Conservation (phyloP, 1,139 yeast genomes). For the Geotrichum macrosporum region DNA sequence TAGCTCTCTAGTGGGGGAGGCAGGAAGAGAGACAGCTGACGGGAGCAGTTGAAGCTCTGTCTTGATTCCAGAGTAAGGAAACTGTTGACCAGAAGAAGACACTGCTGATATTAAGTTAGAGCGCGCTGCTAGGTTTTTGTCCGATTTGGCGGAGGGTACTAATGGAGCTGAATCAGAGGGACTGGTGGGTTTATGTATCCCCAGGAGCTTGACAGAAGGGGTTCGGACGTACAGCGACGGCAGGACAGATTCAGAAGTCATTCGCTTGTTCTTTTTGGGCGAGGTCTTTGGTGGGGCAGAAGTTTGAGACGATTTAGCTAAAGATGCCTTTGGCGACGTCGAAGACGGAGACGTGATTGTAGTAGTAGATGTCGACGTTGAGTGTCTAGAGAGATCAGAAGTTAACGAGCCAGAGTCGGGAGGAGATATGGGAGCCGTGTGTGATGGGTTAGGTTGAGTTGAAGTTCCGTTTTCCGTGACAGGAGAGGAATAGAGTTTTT, state of each 20-base stretch:
- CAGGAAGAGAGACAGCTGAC: constrained; percentile 7
- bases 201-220: constrained; percentile 12
- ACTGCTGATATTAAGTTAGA: too few relatives aligned
- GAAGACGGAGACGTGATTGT: constrained; percentile 4
- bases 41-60: constrained; percentile 1
- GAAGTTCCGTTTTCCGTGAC: neutral
- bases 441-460: neutral
- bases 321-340: neutral
- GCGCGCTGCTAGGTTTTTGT: neutral
- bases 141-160: neutral
- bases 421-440: too few relatives aligned
- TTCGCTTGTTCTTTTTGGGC: constrained; percentile 7
- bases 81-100: neutral
- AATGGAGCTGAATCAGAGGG: constrained; percentile 4
- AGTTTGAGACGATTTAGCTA: neutral
- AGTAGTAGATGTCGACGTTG: constrained; percentile 11
- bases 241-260: constrained; percentile 16
- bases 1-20: constrained; percentile 1
- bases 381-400: constrained; percentile 3
- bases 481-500: too few relatives aligned
- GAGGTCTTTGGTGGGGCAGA: constrained; percentile 1
- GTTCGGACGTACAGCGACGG: constrained; percentile 16
- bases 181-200: constrained; percentile 9
- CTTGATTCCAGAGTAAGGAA: constrained; percentile 3
- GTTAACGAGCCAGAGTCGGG: constrained; percentile 11